phyloP scores from a whole-genome alignment of 306 rosid species.

The Fagus sylvatica region DNA sequence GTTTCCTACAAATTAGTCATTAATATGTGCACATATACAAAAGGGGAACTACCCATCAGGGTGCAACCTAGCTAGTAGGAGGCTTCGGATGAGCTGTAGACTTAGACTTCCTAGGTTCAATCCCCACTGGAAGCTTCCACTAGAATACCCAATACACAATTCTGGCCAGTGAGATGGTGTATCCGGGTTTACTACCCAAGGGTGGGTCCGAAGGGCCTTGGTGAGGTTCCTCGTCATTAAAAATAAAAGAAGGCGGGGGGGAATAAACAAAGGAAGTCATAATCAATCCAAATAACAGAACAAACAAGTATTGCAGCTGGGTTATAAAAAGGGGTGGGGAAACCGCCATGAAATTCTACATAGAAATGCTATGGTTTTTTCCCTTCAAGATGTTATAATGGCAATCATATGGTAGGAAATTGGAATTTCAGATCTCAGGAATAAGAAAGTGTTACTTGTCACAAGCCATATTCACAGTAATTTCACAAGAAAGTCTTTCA shows the following conservation, averaged over 20 bases:
- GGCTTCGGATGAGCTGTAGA: too few species aligned
- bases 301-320: neutral
- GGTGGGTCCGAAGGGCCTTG: too few species aligned
- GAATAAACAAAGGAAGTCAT: neutral
- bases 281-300: neutral
- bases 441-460: neutral
- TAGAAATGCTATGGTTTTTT: neutral
- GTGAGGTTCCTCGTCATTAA: too few species aligned
- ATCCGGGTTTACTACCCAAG: too few species aligned
- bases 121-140: too few species aligned
- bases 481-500: neutral
- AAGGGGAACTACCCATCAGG: too few species aligned
- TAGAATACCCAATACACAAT: too few species aligned
- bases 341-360: neutral
- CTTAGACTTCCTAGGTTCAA: too few species aligned
- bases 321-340: neutral
- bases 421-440: neutral
- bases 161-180: too few species aligned
- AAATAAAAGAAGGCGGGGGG: too few species aligned
- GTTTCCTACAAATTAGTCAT: neutral
- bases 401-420: neutral
- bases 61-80: too few species aligned
- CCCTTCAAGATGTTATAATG: neutral
- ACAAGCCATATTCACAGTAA: neutral
- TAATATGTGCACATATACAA: neutral